A percentile compares a stretch with the other conserved stretches of the same genome.
phyloP scores from a whole-genome alignment of 2,329 filamentous ascomycete genomes.

The Alternaria incomplexa region DNA sequence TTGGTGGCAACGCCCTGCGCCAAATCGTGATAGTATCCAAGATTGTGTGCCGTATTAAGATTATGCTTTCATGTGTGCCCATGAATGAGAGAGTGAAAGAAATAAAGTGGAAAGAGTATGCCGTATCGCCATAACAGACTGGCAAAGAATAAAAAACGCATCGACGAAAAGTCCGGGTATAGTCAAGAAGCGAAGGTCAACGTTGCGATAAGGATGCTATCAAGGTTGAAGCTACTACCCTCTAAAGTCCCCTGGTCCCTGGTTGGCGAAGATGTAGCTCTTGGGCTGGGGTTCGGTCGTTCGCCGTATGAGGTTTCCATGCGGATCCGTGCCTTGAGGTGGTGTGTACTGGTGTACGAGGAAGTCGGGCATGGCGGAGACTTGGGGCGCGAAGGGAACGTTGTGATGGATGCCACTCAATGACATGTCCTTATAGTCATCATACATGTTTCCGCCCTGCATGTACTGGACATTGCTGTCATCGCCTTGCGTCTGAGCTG shows the following conservation, averaged over 20 bases:
- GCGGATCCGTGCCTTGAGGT: constrained; percentile 48
- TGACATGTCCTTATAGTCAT: constrained; percentile 36
- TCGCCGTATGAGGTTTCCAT: constrained; percentile 34
- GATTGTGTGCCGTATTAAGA: constrained; percentile 8
- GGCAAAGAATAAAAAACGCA: not conserved
- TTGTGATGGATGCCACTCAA: constrained; percentile 40
- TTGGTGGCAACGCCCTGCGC: constrained; percentile 3
- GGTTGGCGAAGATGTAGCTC: constrained; percentile 57
- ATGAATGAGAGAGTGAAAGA: not conserved
- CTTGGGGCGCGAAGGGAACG: constrained; percentile 41
- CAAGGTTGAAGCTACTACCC: constrained; percentile 4
- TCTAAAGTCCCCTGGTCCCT: constrained; percentile 53
- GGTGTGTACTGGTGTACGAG: constrained; percentile 57
- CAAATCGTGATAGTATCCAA: constrained; percentile 3
- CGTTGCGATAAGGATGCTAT: not conserved
- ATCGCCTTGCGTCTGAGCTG: constrained; percentile 29
- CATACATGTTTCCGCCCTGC: constrained; percentile 33
- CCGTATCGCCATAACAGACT: not conserved
- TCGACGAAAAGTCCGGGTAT: constrained; percentile 12
- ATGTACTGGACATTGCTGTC: constrained; percentile 34
- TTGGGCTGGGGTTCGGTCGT: constrained; percentile 47
- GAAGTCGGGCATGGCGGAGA: constrained; percentile 45
- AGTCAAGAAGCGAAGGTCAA: constrained; percentile 9
- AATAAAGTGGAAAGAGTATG: not conserved
- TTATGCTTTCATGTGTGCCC: constrained; percentile 4